Base-by-base conservation (phyloP, 208 protist species). In the Blastocrithidia nonstop region DNA sequence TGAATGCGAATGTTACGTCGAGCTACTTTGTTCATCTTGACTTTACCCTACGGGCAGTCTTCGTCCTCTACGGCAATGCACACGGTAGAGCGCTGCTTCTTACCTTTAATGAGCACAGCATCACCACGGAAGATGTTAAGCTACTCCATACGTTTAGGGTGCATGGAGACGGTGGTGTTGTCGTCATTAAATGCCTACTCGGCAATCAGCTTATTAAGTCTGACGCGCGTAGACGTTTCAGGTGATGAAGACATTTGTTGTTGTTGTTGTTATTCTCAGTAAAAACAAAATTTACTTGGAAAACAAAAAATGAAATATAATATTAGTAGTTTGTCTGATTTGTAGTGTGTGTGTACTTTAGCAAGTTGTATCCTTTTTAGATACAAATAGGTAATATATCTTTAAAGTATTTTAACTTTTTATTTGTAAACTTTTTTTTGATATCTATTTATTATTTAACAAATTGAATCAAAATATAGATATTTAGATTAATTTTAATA, bases 41-140 rank as follows among this genome's bases (percentile, higher is more conserved):
- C 97, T 66, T 97, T 98, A 38, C 74, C 87, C 26, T 96, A 95
- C 45, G 57, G 61, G 50, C 72, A 93, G 21, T 72, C 72, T 36
- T 96, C 93, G 47, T 98, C 95, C 21, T 87, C 65, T 41, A 99
- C 72, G 6, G 96, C 97, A 48, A 99, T 94, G 65, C 86, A 97
- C 25, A 99, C 67, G 16, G 96, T 98, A 65, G 95, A 93, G 48
- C 88, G 81, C 47, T 94, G 74, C 47, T 96, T 96, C 74, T 99
- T 99, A 29, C 98, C 98, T 64, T 98, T 98, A 22, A 99, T 54
- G 11, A 97, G 60, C 22, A 99, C 86, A 1, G 87, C 95, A 66
- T 99, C 96, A 36, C 96, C 96, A 54, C 96, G 89, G 82, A 99
- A 99, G 19, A 99, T 92, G 51, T 97, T 70, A 0, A 99, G 83